Conservation (phyloP, 305 asterid species). For the Solanum hybrid region DNA sequence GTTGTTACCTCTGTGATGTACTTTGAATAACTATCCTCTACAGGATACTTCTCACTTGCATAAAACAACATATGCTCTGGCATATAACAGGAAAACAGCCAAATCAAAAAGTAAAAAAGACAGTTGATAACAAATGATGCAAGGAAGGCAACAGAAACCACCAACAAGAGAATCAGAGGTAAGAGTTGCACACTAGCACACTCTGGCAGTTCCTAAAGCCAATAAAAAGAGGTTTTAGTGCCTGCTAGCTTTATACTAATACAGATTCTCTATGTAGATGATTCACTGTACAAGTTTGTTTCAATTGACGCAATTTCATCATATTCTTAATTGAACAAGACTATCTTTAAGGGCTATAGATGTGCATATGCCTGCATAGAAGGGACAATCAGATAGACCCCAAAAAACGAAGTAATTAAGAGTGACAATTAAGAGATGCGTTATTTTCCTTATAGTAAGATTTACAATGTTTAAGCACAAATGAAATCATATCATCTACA, state of each 20-base stretch:
- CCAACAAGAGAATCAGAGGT: background rate
- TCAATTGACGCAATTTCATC: background rate
- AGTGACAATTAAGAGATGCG: background rate
- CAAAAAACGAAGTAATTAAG: background rate
- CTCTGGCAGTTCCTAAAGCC: background rate
- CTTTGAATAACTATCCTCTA: conserved; percentile 87
- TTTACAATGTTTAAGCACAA: background rate
- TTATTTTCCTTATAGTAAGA: background rate
- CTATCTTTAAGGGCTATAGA: background rate
- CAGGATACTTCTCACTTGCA: conserved; percentile 91
- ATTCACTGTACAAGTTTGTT: background rate
- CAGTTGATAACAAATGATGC: background rate
- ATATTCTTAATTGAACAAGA: background rate
- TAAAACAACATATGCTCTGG: conserved; percentile 95
- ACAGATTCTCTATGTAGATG: background rate
- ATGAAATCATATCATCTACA: background rate
- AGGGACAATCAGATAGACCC: background rate
- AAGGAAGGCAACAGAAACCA: background rate
- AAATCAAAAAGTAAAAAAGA: background rate
- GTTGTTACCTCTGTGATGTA: conserved; percentile 66
- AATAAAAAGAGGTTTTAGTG: background rate
- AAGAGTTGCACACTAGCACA: background rate
- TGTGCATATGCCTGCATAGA: background rate
- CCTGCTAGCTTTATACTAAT: background rate
- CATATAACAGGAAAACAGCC: background rate